These are phyloP conservation scores for Dendrocalamus latiflorus DNA, from an alignment of 202 grass and related monocot genomes.

Conservation along the genomic window DNA sequence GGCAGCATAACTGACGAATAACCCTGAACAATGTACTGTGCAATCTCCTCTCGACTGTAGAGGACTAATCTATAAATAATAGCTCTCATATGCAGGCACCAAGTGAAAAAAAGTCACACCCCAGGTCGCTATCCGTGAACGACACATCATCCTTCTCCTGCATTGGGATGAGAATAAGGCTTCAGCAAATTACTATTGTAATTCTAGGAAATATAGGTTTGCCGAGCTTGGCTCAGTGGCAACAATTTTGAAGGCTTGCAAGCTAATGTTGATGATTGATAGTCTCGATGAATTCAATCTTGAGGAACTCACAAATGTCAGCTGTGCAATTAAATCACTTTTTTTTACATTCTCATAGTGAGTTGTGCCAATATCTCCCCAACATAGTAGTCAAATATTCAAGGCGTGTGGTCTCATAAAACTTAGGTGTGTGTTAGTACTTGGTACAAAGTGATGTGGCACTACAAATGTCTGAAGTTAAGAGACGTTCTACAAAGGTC, in stretches of 20 bases:
- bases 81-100: constrained; percentile 83
- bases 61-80: constrained; percentile 11
- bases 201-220: not conserved
- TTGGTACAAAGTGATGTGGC: not conserved
- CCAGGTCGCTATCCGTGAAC: constrained; percentile 56
- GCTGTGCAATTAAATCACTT: not conserved
- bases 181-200: not conserved
- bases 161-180: not conserved
- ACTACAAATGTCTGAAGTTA: not conserved
- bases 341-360: not conserved
- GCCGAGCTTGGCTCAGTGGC: not conserved
- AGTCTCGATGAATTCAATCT: not conserved
- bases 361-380: not conserved
- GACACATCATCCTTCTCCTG: constrained; percentile 72
- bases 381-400: not conserved
- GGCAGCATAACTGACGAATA: constrained; percentile 12
- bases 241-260: not conserved
- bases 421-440: not conserved
- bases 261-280: not conserved
- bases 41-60: not conserved
- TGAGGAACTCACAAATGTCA: not conserved
- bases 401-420: not conserved
- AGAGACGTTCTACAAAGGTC: not conserved
- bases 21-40: constrained; percentile 10
- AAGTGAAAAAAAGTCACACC: constrained; percentile 71